Evolutionary conservation across 1,284 basidiomycete genomes (phyloP), one percentile per base, ranked within the genome.

Genomic region (Athelia sp.): DNA sequence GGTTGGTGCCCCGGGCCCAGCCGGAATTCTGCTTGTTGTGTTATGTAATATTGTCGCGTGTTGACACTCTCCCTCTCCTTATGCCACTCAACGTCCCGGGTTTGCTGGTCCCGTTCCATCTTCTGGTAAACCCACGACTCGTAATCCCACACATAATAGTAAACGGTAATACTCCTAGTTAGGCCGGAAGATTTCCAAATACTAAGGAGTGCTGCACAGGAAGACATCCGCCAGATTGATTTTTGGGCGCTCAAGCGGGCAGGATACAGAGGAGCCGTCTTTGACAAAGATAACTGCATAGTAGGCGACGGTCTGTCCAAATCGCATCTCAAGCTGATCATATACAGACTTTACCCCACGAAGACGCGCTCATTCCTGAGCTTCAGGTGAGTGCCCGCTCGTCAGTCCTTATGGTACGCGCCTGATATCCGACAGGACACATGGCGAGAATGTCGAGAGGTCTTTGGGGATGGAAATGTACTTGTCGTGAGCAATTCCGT

Each of bases 271-370:
- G 93, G 88, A 29, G 87, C 90, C 11, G 85, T 99, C 0, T 88
- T 98, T 57, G 96, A 98, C 79, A 98, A 98, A 71, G 96, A 99
- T 66, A 98, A 99, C 58, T 98, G 96, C 62, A 68, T 98, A 57
- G 93, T 92, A 59, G 32, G 83, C 69, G 26, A 2, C n/a, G 44
- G 11, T 46, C 23, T 49, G 15, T 45, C 11, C 18, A 1, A 46
- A 9, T 10, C 8, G 17, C 35, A 17, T 17, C 35, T 52, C 32
- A 55, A 46, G 23, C 13, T 4, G 2, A 18, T 43, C 15, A 6
- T 24, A 14, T 4, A 40, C 3, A 93, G 91, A 94, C 91, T 1
- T 60, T 83, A 26, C 92, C 92, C 1, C 72, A 90, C 62, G 65
- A 75, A 46, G 92, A 95, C 59, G 65, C 68, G 4, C 71, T 93